These are phyloP conservation scores for Ampelocalamus luodianensis DNA, from an alignment of 176 grass and related monocot species.

Conservation along the genomic window DNA sequence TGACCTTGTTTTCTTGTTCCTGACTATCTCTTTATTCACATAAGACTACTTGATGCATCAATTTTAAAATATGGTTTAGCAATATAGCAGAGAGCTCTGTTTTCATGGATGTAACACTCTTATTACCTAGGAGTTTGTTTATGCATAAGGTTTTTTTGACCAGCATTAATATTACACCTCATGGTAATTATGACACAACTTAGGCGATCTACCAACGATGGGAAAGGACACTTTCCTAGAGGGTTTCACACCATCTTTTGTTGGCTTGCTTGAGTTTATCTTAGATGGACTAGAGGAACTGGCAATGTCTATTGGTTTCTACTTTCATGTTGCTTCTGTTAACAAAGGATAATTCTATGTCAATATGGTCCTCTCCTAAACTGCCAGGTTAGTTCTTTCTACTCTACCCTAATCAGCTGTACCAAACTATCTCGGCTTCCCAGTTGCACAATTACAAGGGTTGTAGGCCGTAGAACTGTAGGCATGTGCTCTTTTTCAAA, in stretches of 20 bases:
- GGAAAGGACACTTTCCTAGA: background rate
- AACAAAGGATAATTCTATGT: background rate
- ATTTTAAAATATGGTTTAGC: background rate
- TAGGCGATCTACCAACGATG: background rate
- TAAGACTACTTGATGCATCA: background rate
- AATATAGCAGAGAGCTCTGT: background rate
- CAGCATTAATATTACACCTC: background rate
- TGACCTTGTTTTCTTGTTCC: background rate
- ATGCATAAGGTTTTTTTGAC: background rate
- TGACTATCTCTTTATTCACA: conserved; percentile 2
- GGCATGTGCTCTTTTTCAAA: background rate
- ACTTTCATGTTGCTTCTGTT: background rate
- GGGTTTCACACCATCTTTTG: background rate
- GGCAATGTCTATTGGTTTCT: background rate
- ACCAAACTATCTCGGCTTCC: conserved; percentile 1
- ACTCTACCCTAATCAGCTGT: background rate
- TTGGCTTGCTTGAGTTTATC: conserved; percentile 1
- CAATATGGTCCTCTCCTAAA: background rate
- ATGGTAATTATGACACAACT: conserved; percentile 1
- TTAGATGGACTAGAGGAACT: background rate
- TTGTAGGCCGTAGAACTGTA: background rate
- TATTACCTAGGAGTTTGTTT: background rate
- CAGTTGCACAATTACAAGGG: background rate
- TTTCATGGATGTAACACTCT: conserved; percentile 1
- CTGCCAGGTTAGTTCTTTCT: background rate